phyloP scores from a whole-genome alignment of 208 protist genomes.

The Leishmania tropica region DNA sequence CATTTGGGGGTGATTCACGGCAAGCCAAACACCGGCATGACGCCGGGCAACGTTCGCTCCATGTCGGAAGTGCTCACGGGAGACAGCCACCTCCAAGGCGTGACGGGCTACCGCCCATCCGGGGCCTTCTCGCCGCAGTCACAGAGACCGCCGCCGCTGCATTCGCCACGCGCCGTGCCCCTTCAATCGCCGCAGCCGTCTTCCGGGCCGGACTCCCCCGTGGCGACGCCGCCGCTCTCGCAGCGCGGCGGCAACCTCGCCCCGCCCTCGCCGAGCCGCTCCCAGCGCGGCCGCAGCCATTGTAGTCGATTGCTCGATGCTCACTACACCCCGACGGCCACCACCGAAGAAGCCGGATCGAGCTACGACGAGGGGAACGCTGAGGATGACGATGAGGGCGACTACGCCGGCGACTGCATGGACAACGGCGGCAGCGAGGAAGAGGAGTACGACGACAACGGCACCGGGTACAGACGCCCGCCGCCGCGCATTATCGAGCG shows the following conservation, averaged over 20 bases:
- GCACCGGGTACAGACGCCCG: constrained; percentile 18
- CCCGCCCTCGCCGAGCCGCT: constrained; percentile 40
- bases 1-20: background rate
- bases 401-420: constrained; percentile 30
- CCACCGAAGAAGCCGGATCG: constrained; percentile 78
- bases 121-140: constrained; percentile 10
- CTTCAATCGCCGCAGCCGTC: constrained; percentile 37
- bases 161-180: constrained; percentile 14
- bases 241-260: constrained; percentile 15
- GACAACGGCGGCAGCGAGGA: constrained; percentile 18
- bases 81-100: constrained; percentile 7
- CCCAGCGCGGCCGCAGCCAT: constrained; percentile 36
- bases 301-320: constrained; percentile 15
- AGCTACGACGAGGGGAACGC: constrained; percentile 44
- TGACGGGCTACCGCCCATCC: constrained; percentile 6
- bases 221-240: constrained; percentile 24
- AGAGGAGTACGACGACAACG: constrained; percentile 24
- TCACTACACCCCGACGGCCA: constrained; percentile 63
- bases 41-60: constrained; percentile 4
- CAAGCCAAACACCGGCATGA: background rate
- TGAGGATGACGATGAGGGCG: constrained; percentile 22
- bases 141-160: constrained; percentile 14
- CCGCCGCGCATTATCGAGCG: constrained; percentile 87
- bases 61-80: constrained; percentile 10
- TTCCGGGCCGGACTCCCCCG: constrained; percentile 33